phyloP scores from a whole-genome alignment of 345 rosid genomes.

The Sapria himalayana region DNA sequence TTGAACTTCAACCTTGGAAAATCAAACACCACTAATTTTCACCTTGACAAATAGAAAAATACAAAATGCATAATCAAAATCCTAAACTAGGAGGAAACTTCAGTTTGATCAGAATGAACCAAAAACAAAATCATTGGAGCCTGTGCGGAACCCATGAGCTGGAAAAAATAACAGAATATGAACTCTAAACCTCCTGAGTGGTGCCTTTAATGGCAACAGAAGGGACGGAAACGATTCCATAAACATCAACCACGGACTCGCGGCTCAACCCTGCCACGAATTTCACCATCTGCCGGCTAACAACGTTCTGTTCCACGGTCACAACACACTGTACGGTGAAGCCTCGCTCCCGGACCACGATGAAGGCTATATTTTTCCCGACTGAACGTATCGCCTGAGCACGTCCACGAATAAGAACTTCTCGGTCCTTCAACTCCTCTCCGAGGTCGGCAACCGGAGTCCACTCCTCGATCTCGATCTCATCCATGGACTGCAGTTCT shows the following conservation, averaged over 20 bases:
- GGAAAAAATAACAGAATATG: background rate
- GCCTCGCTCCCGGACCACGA: slow-evolving; percentile 43
- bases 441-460: slow-evolving; percentile 27
- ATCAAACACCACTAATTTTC: no score
- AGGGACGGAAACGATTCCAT: slow-evolving; percentile 32
- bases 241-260: slow-evolving; percentile 46
- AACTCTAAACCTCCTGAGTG: slow-evolving; percentile 26
- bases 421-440: slow-evolving; percentile 17
- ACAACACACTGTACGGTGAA: slow-evolving; percentile 65
- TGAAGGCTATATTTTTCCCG: slow-evolving; percentile 35
- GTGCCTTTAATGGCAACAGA: slow-evolving; percentile 30
- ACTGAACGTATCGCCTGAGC: slow-evolving; percentile 32
- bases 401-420: slow-evolving; percentile 44
- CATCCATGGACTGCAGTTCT: slow-evolving; percentile 35
- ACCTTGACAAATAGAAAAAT: no score
- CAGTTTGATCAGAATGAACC: no score
- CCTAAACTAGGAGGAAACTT: no score
- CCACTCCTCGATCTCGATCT: slow-evolving; percentile 23
- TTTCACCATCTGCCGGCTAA: slow-evolving; percentile 47
- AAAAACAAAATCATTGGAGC: no score
- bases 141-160: no score
- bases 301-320: slow-evolving; percentile 18
- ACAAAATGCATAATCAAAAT: no score
- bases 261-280: slow-evolving; percentile 28
- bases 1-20: slow-evolving; percentile 46